Percentiles rank a stretch among this genome's conserved stretches.
Conservation (phyloP, 2,329 filamentous ascomycete species). For the Sporothrix pallida region DNA sequence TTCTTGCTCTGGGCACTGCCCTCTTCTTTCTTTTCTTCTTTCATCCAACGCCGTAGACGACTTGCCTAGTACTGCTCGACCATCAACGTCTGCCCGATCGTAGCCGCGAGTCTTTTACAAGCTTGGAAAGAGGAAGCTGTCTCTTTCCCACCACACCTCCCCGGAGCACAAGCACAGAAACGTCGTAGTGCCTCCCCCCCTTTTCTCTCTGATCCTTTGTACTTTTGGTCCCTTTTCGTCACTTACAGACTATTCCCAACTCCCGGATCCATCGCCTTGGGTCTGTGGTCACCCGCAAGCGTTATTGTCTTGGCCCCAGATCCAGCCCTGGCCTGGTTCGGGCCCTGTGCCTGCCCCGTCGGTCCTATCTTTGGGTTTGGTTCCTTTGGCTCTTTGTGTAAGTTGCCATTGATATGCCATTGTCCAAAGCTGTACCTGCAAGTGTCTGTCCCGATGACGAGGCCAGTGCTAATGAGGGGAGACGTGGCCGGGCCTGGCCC, state of each 20-base stretch:
- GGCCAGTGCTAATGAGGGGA: not conserved
- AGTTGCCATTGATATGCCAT: not conserved
- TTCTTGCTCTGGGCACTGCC: not conserved
- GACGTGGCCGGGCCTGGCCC: conserved; percentile 18
- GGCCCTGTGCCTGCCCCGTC: not conserved
- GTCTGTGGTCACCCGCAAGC: conserved; percentile 15
- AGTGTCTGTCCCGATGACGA: not conserved
- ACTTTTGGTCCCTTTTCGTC: not conserved
- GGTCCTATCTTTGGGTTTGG: not conserved
- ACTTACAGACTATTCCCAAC: not conserved
- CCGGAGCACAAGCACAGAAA: not conserved
- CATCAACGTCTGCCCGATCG: not conserved
- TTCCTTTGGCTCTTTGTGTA: not conserved
- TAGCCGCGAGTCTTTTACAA: not conserved
- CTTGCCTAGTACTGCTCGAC: not conserved
- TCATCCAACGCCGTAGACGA: not conserved
- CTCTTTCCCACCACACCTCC: not conserved
- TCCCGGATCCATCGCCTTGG: conserved; percentile 23
- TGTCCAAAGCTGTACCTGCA: not conserved
- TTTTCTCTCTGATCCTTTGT: conserved; percentile 10
- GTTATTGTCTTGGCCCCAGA: conserved; percentile 20
- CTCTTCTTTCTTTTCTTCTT: not conserved
- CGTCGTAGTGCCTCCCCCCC: not conserved
- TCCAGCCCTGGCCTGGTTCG: not conserved
- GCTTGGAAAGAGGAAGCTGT: not conserved